A percentile compares a stretch with the other conserved stretches of the same genome.
These are phyloP conservation scores for Lachancea mirantina DNA, from an alignment of 805 yeast species.

Conservation along the genomic window DNA sequence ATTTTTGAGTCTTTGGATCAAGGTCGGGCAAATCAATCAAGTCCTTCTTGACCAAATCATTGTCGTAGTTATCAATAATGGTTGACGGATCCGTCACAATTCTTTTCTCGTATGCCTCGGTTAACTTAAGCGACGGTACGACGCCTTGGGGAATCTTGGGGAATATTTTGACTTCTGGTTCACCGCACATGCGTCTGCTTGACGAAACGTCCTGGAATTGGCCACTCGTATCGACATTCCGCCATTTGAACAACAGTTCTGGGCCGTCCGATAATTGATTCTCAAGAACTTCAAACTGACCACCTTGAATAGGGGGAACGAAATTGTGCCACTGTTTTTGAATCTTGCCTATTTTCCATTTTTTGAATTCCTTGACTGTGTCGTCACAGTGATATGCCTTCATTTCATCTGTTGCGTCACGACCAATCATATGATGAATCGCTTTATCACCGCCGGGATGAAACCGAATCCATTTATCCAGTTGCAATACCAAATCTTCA, in stretches of 20 bases:
- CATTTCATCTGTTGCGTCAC: conserved; percentile 91
- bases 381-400: conserved; percentile 68
- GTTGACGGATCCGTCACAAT: conserved; percentile 50
- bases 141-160: conserved; percentile 48
- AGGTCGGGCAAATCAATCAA: conserved; percentile 51
- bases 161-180: conserved; percentile 35
- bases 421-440: conserved; percentile 74
- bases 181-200: conserved; percentile 33
- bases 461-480: conserved; percentile 60
- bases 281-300: conserved; percentile 35
- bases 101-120: conserved; percentile 22
- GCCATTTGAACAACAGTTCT: conserved; percentile 7
- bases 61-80: conserved; percentile 52
- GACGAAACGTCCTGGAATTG: conserved; percentile 4
- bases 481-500: conserved; percentile 49
- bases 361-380: conserved; percentile 44
- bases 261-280: conserved; percentile 16
- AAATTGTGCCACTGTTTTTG: conserved; percentile 63
- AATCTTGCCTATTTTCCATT: conserved; percentile 59
- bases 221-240: conserved; percentile 2
- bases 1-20: conserved; percentile 59
- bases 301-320: conserved; percentile 88
- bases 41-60: conserved; percentile 47
- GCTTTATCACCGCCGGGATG: conserved; percentile 93
- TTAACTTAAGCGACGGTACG: conserved; percentile 35